Evolutionary conservation across 345 rosid genomes (phyloP), one percentile per base, ranked within the genome.

Genomic region (Rhodamnia rubescens): DNA sequence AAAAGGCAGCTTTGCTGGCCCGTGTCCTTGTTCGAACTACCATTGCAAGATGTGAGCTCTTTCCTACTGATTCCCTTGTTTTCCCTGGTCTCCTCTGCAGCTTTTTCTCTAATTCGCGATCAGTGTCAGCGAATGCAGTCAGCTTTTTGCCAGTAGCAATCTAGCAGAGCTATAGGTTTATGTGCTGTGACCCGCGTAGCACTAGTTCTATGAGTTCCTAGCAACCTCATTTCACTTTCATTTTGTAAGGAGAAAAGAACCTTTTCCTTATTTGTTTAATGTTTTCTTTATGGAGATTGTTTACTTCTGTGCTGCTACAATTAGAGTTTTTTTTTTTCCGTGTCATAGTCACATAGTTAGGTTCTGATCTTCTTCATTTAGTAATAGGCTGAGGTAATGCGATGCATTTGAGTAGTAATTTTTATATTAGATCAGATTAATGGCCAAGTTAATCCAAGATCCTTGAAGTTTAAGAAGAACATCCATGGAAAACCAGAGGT

Each of bases 401-500:
- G 21, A 81, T 50, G 47, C 56, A 85, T 82, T 87, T 83, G 56
- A 61, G 51, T 86, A 44, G 84, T 51, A 49, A 57, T 58, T 50
- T 83, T 85, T 59, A 74, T 88, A 88, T 86, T 92, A 93, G 97
- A 94, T 90, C 97, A 90, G 90, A 87, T 86, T 85, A 90, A 92
- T 84, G 84, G 86, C 88, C 90, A 81, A 47, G 88, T 85, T 9
- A 85, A 93, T 93, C 97, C 99, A 61, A 85, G 90, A 53, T 90
- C 92, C 85, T 90, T 97, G 91, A 90, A 90, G 90, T 97, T 97
- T 88, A 89, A 87, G 89, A 96, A 91, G 92, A 97, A 94, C 83
- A 84, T 86, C 83, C 91, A 94, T 88, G 99, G 99, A 87, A 97
- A 97, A 88, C 99, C 99, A 85, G 97, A 97, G 98, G 99, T 97